A percentile compares a stretch with the other conserved stretches of the same genome.
These are phyloP conservation scores for Pontederia paniculata DNA, from an alignment of 176 grass and related monocot species.

Conservation along the genomic window DNA sequence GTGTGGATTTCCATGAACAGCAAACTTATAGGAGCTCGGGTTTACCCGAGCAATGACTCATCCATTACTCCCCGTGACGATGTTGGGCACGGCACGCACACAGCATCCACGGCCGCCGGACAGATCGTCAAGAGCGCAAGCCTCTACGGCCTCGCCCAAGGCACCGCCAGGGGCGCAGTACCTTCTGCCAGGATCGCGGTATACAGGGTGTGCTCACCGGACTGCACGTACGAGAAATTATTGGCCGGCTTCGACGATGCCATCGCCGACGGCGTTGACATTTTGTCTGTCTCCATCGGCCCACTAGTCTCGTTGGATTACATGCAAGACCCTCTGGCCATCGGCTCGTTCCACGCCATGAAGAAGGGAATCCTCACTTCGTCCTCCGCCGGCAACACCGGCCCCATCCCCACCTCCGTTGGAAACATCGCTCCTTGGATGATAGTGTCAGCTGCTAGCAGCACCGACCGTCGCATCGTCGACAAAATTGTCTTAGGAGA, in stretches of 20 bases:
- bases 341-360: conserved; percentile 34
- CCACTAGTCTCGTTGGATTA: not conserved
- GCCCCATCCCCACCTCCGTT: not conserved
- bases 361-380: conserved; percentile 20
- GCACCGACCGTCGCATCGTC: conserved; percentile 15
- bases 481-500: conserved; percentile 21
- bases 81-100: conserved; percentile 19
- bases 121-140: not conserved
- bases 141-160: conserved; percentile 7
- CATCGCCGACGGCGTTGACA: conserved; percentile 32
- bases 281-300: conserved; percentile 33
- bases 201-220: conserved; percentile 23
- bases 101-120: conserved; percentile 22
- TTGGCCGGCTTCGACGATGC: conserved; percentile 32
- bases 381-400: conserved; percentile 10
- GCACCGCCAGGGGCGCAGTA: conserved; percentile 19
- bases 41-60: not conserved
- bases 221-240: conserved; percentile 16
- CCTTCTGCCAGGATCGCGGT: conserved; percentile 28
- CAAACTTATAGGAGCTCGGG: conserved; percentile 30
- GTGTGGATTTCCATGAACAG: not conserved
- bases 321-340: conserved; percentile 11
- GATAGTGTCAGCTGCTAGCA: conserved; percentile 19
- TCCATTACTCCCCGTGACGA: conserved; percentile 15
- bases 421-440: conserved; percentile 34